Evolutionary conservation across 495 filamentous ascomycete species (phyloP), one percentile per base, ranked within the genome.

Genomic region (Bathelium albidoporum): DNA sequence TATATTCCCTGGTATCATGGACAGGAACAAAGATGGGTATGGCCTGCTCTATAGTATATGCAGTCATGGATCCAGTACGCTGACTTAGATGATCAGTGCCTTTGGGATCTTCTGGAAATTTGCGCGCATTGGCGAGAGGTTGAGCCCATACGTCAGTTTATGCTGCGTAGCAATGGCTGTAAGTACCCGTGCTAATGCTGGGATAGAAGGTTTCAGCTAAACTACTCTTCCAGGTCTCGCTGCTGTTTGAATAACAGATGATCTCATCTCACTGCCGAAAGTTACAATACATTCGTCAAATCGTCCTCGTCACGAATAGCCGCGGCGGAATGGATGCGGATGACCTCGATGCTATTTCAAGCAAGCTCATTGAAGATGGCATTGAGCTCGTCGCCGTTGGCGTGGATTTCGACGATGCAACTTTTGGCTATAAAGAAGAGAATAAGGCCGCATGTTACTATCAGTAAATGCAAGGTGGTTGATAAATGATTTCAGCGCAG

Each of bases 61-160:
- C 20, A 62, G 3, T 44, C 29, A 22, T 59, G 10, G 20, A 29
- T 11, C 4, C 9, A 29, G 24, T 24, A 31, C 60, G 55, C 32
- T 65, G 66, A 62, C 67, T 64, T 62, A 55, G 3, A 22, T 29
- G 32, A 60, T 64, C 71, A 94, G 90, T 26, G 75, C 95, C 16
- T 85, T 89, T 67, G 92, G 92, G 45, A 85, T 94, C 58, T 96
- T 98, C 76, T 98, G 94, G 94, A 97, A 97, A 74, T 94, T 87
- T 64, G 94, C 94, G 32, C 81, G 94, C 65, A 85, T 98, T 71
- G 94, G 94, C 31, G 94, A 98, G 80, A 79, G 94, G 62, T 75
- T 98, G 61, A 96, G 91, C 70, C 95, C 94, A 49, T 97, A 98
- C 73, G 90, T 98, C 63, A 95, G 92, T 77, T 76, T 97, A 70